Conservation (phyloP, 2,329 filamentous ascomycete species). For the Pseudonectria foliicola region DNA sequence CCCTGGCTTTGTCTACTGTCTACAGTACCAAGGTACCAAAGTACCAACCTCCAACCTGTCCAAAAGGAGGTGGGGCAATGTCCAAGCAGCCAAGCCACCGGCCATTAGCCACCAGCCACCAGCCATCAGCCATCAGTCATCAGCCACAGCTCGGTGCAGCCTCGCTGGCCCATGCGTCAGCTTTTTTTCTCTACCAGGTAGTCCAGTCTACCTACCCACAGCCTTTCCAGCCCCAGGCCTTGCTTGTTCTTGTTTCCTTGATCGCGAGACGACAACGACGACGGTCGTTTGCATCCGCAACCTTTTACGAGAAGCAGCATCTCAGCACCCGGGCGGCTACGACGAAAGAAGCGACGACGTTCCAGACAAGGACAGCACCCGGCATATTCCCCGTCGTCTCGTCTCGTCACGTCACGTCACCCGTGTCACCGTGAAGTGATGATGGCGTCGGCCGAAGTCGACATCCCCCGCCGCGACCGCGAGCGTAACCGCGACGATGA, state of each 20-base stretch:
- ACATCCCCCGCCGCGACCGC: slow-evolving; percentile 33
- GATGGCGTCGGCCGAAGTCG: slow-evolving; percentile 41
- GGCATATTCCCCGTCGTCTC: neutral
- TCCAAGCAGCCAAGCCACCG: no score
- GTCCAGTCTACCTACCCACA: neutral
- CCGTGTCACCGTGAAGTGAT: slow-evolving; percentile 5
- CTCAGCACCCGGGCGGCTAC: no score
- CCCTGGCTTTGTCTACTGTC: no score
- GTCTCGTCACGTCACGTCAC: neutral
- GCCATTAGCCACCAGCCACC: no score
- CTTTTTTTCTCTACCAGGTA: neutral
- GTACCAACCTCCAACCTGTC: slow-evolving; percentile 21
- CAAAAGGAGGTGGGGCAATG: slow-evolving; percentile 16
- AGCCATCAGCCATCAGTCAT: slow-evolving; percentile 1
- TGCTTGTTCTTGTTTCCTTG: neutral
- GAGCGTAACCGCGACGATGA: slow-evolving; percentile 21
- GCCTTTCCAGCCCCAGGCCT: neutral
- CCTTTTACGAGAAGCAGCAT: neutral
- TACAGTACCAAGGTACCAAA: no score
- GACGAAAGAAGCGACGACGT: no score
- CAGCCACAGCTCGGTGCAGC: neutral
- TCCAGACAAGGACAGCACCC: no score
- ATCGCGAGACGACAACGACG: neutral
- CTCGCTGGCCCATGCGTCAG: neutral
- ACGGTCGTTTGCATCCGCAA: neutral